A percentile compares a stretch with the other conserved stretches of the same genome.
Evolutionary conservation across 225 moss, liverwort and hornwort genomes (phyloP).

Genomic region (Climacium dendroides): DNA sequence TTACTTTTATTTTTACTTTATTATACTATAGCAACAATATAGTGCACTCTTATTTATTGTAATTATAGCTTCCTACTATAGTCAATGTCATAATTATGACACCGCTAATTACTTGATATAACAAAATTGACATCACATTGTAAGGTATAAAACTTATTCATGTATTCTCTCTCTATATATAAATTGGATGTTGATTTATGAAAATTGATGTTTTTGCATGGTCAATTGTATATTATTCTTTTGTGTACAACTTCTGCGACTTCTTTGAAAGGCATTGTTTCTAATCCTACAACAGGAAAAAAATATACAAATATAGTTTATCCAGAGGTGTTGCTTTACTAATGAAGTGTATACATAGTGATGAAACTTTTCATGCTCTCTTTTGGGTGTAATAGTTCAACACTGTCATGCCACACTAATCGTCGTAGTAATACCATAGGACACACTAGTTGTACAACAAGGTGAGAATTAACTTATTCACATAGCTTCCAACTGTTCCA

Average conservation of each 20-base stretch:
- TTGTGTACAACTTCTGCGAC: background rate
- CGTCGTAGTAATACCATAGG: background rate
- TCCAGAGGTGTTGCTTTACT: background rate
- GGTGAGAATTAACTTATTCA: background rate
- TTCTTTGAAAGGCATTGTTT: background rate
- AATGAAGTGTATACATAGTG: background rate
- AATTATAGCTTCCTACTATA: background rate
- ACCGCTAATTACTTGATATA: background rate
- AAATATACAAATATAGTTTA: background rate
- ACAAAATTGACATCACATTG: background rate
- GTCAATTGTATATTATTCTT: background rate
- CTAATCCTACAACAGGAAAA: background rate
- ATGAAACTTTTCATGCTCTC: background rate
- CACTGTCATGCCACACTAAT: too few relatives aligned
- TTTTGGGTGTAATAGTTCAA: background rate
- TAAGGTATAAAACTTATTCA: background rate
- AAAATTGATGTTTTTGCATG: background rate
- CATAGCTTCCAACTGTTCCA: accelerated
- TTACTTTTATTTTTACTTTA: too few relatives aligned
- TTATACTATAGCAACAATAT: too few relatives aligned
- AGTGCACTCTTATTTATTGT: background rate
- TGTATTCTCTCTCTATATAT: background rate
- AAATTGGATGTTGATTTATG: accelerated
- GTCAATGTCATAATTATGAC: background rate
- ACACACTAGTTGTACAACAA: background rate